A percentile compares a stretch with the other conserved stretches of the same genome.
These are phyloP conservation scores for Plenodomus tracheiphilus DNA, from an alignment of 2,329 filamentous ascomycete genomes.

Conservation along the genomic window DNA sequence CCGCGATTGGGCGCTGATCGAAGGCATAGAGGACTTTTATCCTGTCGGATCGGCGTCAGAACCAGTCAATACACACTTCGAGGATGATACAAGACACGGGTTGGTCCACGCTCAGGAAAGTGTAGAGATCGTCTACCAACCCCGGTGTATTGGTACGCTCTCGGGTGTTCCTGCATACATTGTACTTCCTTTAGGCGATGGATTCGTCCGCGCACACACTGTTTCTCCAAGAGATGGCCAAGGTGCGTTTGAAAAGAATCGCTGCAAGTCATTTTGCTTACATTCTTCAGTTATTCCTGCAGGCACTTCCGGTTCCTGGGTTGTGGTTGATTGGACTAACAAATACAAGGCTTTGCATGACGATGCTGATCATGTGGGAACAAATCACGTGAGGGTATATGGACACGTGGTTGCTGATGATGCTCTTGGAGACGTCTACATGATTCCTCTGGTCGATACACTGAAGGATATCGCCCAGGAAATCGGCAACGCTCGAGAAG, in stretches of 20 bases:
- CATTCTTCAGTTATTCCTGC: not conserved
- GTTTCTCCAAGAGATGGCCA: too few species aligned
- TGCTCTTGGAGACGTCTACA: constrained; percentile 5
- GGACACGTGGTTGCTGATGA: constrained; percentile 11
- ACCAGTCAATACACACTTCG: not conserved
- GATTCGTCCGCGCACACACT: not conserved
- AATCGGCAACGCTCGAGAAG: not conserved
- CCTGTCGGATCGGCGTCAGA: not conserved
- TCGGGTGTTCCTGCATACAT: not conserved
- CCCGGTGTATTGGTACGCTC: not conserved
- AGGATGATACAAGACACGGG: not conserved
- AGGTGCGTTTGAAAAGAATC: too few species aligned
- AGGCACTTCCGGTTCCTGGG: constrained; percentile 9
- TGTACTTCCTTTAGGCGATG: not conserved
- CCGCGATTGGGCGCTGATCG: constrained; percentile 4
- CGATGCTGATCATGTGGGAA: not conserved
- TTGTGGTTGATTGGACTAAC: not conserved
- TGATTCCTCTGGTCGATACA: constrained; percentile 9
- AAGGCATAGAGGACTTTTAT: not conserved
- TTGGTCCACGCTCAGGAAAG: too few species aligned
- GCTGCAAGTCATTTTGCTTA: not conserved
- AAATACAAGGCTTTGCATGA: not conserved
- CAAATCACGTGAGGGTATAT: not conserved
- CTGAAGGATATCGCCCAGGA: constrained; percentile 4
- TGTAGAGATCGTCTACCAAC: not conserved